These are phyloP conservation scores for Aspergillus bridgeri DNA, from an alignment of 495 filamentous ascomycete species.

Conservation along the genomic window DNA sequence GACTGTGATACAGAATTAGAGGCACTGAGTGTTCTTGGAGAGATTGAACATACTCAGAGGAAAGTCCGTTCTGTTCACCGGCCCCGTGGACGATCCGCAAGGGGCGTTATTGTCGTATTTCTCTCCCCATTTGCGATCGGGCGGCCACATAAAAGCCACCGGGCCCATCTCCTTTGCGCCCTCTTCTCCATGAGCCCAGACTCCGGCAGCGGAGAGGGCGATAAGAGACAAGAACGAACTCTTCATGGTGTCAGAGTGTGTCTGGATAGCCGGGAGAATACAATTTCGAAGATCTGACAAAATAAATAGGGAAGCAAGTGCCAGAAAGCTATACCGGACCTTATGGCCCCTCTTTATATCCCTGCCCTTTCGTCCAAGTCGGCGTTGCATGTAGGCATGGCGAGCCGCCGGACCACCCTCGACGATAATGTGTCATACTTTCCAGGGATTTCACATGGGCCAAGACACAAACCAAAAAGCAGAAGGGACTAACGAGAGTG, in stretches of 20 bases:
- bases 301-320: background rate
- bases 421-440: conserved; percentile 5
- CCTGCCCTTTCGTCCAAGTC: background rate
- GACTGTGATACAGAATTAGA: conserved; percentile 7
- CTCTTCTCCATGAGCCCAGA: conserved; percentile 14
- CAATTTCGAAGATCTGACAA: background rate
- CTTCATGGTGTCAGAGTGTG: conserved; percentile 7
- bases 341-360: background rate
- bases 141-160: conserved; percentile 52
- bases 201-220: conserved; percentile 6
- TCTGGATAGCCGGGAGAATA: background rate
- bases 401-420: background rate
- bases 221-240: conserved; percentile 3
- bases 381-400: background rate
- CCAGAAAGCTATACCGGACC: conserved; percentile 7
- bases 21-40: background rate
- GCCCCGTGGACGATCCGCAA: conserved; percentile 40
- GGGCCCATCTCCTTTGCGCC: conserved; percentile 44
- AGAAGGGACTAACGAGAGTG: background rate
- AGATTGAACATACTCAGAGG: conserved; percentile 32
- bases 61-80: conserved; percentile 42
- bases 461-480: conserved; percentile 2
- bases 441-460: background rate
- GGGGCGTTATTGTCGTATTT: conserved; percentile 44
- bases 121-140: conserved; percentile 43